Conservation (phyloP, 2,329 filamentous ascomycete genomes). For the Stagonosporopsis vannaccii region DNA sequence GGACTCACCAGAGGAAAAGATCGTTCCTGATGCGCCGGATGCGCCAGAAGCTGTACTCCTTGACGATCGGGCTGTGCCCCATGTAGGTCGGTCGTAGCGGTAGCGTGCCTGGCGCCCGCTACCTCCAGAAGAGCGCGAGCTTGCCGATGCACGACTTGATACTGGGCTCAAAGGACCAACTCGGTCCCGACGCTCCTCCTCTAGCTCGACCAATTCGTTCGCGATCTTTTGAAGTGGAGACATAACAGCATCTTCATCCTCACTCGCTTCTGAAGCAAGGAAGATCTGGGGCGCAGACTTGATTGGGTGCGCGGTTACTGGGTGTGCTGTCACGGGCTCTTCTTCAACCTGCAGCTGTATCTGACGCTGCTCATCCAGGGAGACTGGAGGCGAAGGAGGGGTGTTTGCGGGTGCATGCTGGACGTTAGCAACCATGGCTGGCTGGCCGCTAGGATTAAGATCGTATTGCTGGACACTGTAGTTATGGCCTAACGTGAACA, state of each 20-base stretch:
- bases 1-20: constrained; percentile 72
- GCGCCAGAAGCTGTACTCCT: constrained; percentile 47
- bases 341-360: constrained; percentile 32
- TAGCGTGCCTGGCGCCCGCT: constrained; percentile 54
- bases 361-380: constrained; percentile 73
- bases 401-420: constrained; percentile 83
- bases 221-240: constrained; percentile 79
- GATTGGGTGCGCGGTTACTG: constrained; percentile 39
- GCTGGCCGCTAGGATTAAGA: constrained; percentile 73
- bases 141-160: constrained; percentile 69
- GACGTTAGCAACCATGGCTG: constrained; percentile 82
- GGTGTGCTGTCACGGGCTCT: constrained; percentile 42
- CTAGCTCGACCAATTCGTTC: constrained; percentile 71
- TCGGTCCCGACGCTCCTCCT: constrained; percentile 66
- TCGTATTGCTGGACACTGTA: constrained; percentile 96
- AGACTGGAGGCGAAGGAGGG: constrained; percentile 83
- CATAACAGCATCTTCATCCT: constrained; percentile 66
- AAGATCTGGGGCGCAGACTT: constrained; percentile 44
- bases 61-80: constrained; percentile 33
- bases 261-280: constrained; percentile 69
- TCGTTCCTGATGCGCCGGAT: constrained; percentile 64
- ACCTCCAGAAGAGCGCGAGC: constrained; percentile 61
- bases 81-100: constrained; percentile 55
- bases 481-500: constrained; percentile 89
- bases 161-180: constrained; percentile 72